Evolutionary conservation across 1,284 basidiomycete genomes (phyloP).

Genomic region (Cutaneotrichosporon spelunceum): DNA sequence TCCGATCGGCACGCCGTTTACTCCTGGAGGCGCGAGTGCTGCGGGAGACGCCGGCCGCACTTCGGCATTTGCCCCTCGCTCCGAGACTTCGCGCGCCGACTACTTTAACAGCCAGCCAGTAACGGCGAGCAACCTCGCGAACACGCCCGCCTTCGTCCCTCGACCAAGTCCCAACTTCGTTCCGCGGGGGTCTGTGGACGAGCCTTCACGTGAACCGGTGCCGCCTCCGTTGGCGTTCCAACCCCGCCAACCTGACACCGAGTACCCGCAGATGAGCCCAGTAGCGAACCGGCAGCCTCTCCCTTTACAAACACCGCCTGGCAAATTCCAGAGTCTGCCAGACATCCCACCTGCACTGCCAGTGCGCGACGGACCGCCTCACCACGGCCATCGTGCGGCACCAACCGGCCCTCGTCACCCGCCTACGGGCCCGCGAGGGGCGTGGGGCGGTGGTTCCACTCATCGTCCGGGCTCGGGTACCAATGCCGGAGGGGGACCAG

Average conservation of each 20-base stretch:
- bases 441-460: constrained; percentile 12
- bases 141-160: constrained; percentile 13
- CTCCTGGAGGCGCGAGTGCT: background rate
- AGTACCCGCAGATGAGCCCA: constrained; percentile 10
- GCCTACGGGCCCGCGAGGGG: constrained; percentile 21
- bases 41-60: constrained; percentile 2
- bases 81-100: constrained; percentile 18
- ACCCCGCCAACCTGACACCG: constrained; percentile 10
- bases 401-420: constrained; percentile 23
- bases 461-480: background rate
- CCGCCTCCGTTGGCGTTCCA: constrained; percentile 7
- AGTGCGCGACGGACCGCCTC: constrained; percentile 20
- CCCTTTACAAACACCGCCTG: constrained; percentile 19
- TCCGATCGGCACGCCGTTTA: constrained; percentile 9
- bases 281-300: constrained; percentile 10
- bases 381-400: constrained; percentile 17
- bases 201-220: background rate
- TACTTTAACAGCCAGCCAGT: constrained; percentile 25
- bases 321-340: constrained; percentile 14
- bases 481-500: constrained; percentile 12
- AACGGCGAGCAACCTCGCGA: background rate
- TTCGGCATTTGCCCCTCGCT: constrained; percentile 24
- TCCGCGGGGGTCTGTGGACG: constrained; percentile 13
- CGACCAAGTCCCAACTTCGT: constrained; percentile 22
- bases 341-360: constrained; percentile 21